Evolutionary conservation across 371 early-diverging fungal species (phyloP), one percentile per base, ranked within the genome.

Genomic region (Mucor velutinosus): DNA sequence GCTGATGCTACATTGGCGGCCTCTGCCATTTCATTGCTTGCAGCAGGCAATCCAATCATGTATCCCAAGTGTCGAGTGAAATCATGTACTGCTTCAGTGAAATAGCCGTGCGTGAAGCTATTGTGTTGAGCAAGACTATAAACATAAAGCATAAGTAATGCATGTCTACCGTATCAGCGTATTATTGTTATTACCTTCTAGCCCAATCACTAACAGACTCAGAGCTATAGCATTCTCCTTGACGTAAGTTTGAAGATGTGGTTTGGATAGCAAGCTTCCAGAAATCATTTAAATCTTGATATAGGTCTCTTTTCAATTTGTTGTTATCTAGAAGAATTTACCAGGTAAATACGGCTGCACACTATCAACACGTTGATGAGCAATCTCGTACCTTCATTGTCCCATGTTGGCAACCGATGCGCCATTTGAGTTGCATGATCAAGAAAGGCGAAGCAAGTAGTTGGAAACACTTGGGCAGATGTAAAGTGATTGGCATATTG

Each of bases 401-500:
- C 89, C 95, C 97, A 97, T 60, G 77, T 72, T 4, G 97, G 97
- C 63, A 97, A 82, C 29, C 94, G 83, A 76, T 93, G 89, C 14
- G 90, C 88, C 14, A 91, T 77, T 21, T 82, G 84, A 5, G 94
- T 87, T 27, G 94, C 94, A 65, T 89, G 74, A 61, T 94, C 87
- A 51, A 96, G 87, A 71, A 90, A 95, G 7, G 87, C 80, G 74
- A 97, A 95, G 25, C 90, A 83, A 3, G 80, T 83, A 6, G 88
- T 84, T 21, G 94, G 91, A 66, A 92, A 92, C 65, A 92, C 90
- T 49, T 58, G 65, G 61, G 89, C 77, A 47, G 89, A 87, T 32
- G 77, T 92, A 29, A 97, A 98, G 78, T 94, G 92, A 63, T 90
- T 87, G 62, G 94, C 85, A 75, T 95, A 96, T 79, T 94, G 91